Evolutionary conservation across 2,329 filamentous ascomycete species (phyloP).

Genomic region (Furcasterigmium furcatum): DNA sequence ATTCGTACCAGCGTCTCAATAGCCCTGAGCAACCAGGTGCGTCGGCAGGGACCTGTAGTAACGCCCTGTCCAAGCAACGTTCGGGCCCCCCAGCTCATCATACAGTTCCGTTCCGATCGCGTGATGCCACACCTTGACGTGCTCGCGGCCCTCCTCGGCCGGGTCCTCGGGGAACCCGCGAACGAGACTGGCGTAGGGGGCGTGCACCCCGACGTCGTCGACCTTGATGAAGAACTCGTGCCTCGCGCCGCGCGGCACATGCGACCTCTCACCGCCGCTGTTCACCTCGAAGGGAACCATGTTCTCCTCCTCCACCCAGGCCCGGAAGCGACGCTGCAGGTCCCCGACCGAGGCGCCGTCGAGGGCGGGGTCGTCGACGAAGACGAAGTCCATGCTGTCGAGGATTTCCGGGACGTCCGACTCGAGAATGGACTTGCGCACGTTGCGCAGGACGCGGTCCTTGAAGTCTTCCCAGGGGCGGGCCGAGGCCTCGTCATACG

Average conservation of each 20-base stretch:
- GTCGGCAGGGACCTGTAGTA: too few relatives aligned
- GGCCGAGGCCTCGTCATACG: background rate
- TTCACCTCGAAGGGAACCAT: too few relatives aligned
- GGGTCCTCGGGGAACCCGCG: background rate
- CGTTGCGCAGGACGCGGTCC: background rate
- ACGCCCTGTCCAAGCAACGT: too few relatives aligned
- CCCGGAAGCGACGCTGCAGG: slow-evolving; percentile 9
- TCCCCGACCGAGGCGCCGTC: slow-evolving; percentile 11
- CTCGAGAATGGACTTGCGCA: background rate
- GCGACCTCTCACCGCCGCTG: background rate
- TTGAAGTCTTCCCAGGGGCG: background rate
- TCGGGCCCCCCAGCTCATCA: too few relatives aligned
- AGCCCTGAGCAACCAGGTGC: too few relatives aligned
- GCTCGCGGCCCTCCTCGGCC: too few relatives aligned
- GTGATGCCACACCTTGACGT: too few relatives aligned
- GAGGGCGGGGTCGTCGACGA: slow-evolving; percentile 11
- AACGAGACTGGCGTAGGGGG: too few relatives aligned
- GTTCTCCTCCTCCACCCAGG: slow-evolving; percentile 4
- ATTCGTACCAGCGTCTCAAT: too few relatives aligned
- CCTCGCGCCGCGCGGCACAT: slow-evolving; percentile 4
- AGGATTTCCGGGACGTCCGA: slow-evolving; percentile 9
- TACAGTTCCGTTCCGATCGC: too few relatives aligned
- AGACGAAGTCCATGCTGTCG: slow-evolving; percentile 12
- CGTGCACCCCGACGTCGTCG: slow-evolving; percentile 3
- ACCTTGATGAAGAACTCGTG: slow-evolving; percentile 11